Evolutionary conservation across 2,329 filamentous ascomycete species (phyloP).

Genomic region (Aspergillus thermomutatus): DNA sequence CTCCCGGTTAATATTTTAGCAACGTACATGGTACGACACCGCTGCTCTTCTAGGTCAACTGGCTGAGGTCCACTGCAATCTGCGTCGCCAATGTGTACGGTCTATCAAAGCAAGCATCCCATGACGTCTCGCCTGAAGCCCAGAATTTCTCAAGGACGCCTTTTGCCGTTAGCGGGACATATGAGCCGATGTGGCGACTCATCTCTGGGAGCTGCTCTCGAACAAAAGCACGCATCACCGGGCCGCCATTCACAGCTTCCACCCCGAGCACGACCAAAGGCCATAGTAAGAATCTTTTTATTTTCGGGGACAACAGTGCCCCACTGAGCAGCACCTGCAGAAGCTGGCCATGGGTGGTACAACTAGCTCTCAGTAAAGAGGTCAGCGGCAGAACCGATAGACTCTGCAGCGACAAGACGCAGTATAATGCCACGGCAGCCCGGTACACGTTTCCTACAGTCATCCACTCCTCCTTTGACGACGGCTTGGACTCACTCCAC

Average conservation of each 20-base stretch:
- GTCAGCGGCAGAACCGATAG: slow-evolving; percentile 24
- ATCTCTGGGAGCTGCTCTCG: slow-evolving; percentile 22
- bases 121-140: slow-evolving; percentile 27
- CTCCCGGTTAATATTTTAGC: not conserved
- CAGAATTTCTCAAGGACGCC: slow-evolving; percentile 34
- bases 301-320: slow-evolving; percentile 9
- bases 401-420: slow-evolving; percentile 37
- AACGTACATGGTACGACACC: not conserved
- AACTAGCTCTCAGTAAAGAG: slow-evolving; percentile 5
- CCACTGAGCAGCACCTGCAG: slow-evolving; percentile 14
- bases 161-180: slow-evolving; percentile 30
- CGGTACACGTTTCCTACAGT: slow-evolving; percentile 31
- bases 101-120: slow-evolving; percentile 41
- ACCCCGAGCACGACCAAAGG: slow-evolving; percentile 37
- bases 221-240: slow-evolving; percentile 26
- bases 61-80: slow-evolving; percentile 6
- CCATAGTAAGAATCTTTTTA: slow-evolving; percentile 32
- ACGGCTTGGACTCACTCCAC: slow-evolving; percentile 29
- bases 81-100: slow-evolving; percentile 28
- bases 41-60: not conserved
- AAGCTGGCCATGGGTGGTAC: not conserved
- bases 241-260: slow-evolving; percentile 21
- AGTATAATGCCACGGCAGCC: slow-evolving; percentile 34
- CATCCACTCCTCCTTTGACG: slow-evolving; percentile 22
- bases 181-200: slow-evolving; percentile 25